Percentiles rank a stretch among this genome's conserved stretches.
Evolutionary conservation across 2,329 filamentous ascomycete genomes (phyloP).

Genomic region (Scytalidium lignicola): DNA sequence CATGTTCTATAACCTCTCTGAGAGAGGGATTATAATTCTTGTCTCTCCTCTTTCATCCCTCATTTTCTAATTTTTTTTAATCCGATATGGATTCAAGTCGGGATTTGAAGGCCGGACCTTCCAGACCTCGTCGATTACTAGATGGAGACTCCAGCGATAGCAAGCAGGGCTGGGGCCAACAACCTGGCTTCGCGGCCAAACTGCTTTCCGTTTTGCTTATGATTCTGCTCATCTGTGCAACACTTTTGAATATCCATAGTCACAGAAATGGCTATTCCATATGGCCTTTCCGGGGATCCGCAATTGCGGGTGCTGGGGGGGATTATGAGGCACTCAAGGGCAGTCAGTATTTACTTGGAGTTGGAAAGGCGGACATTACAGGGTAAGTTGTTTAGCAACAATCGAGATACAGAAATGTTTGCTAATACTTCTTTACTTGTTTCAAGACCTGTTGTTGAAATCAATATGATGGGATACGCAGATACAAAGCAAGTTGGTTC

Average conservation of each 20-base stretch:
- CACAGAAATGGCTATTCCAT: background rate
- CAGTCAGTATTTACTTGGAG: constrained; percentile 55
- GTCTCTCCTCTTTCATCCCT: background rate
- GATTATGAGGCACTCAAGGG: constrained; percentile 10
- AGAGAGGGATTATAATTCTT: background rate
- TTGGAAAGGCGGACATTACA: constrained; percentile 69
- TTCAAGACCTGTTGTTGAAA: constrained; percentile 72
- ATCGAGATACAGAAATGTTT: too few species aligned
- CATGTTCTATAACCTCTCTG: too few species aligned
- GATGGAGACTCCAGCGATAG: constrained; percentile 1
- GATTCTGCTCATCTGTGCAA: background rate
- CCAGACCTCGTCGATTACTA: constrained; percentile 4
- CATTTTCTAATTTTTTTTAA: background rate
- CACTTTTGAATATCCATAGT: background rate
- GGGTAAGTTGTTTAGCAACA: constrained; percentile 39
- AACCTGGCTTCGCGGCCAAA: background rate
- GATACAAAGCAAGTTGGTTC: constrained; percentile 76
- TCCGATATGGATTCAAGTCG: constrained; percentile 8
- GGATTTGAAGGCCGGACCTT: constrained; percentile 19
- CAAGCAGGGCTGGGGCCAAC: background rate
- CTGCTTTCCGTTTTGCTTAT: background rate
- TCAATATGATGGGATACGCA: constrained; percentile 90
- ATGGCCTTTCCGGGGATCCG: background rate
- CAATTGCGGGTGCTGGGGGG: background rate
- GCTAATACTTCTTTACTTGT: constrained; percentile 12